phyloP scores from a whole-genome alignment of 345 rosid genomes.

The Boechera retrofracta region DNA sequence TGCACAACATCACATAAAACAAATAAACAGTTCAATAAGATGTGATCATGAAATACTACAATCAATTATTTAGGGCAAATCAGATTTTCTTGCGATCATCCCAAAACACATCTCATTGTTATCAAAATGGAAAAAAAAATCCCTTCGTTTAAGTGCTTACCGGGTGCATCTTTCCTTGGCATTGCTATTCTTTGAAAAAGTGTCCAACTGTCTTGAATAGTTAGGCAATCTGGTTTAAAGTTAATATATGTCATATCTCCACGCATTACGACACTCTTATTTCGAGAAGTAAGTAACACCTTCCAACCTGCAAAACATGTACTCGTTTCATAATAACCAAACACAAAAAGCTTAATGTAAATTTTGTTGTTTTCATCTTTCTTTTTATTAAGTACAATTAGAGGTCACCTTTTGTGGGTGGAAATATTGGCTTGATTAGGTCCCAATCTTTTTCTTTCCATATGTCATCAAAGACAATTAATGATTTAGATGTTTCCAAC shows the following conservation, averaged over 20 bases:
- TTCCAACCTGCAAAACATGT: neutral
- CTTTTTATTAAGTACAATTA: too few species aligned
- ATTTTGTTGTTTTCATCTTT: too few species aligned
- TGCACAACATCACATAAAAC: neutral
- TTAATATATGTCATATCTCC: neutral
- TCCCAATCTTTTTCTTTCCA: neutral
- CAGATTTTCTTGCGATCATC: neutral
- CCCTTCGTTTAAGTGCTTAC: neutral
- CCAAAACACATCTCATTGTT: neutral
- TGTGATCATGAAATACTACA: neutral
- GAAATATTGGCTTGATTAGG: neutral
- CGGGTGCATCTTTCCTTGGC: constrained; percentile 16
- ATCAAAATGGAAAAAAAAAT: neutral
- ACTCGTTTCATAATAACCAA: neutral
- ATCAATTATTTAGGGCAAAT: neutral
- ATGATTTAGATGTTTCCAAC: neutral
- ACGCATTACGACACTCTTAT: constrained; percentile 29
- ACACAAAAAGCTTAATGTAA: neutral
- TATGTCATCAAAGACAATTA: constrained; percentile 2
- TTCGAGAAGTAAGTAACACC: constrained; percentile 48
- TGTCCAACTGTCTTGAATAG: constrained; percentile 44
- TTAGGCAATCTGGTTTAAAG: constrained; percentile 23
- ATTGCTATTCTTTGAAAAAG: constrained; percentile 25
- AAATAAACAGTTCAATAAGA: neutral
- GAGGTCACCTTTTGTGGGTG: neutral